Base-by-base conservation (phyloP, 768 basidiomycete genomes). In the Phanerochaete carnosa region DNA sequence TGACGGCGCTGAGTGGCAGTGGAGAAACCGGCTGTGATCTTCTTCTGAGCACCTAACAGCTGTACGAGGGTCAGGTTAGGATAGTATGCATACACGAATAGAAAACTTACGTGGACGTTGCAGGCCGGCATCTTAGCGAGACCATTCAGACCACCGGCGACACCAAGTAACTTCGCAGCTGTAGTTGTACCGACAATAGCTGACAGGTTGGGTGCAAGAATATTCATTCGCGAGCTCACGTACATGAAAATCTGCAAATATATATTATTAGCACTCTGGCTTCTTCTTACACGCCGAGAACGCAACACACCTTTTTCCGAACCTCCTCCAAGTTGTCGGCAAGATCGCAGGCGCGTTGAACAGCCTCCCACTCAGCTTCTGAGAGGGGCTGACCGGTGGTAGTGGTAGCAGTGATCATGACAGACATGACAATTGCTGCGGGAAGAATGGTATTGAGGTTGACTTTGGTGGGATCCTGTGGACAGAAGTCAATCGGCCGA, bases 171-270 rank as follows among this genome's bases (percentile, higher is more conserved):
- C 80, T 99, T 99, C 50, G 97, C 97, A 57, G 97, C 97, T 81
- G 95, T 96, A 68, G 92, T 94, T 60, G 97, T 97, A 75, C 97
- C 96, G 78, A 98, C 93, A 76, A 99, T 97, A 75, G 92, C 90
- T 69, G 95, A 96, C 72, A 99, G 86, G 75, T 99, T 99, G 70
- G 97, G 97, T 67, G 97, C 96, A 70, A 99, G 89, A 59, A 94
- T 85, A 78, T 94, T 93, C 94, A 99, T 98, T 79, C 97, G 86
- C 68, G 94, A 96, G 81, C 95, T 96, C 74, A 99, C 97, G 83
- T 98, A 99, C 81, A 92, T 89, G 77, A 98, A 96, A 68, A 98
- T 99, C 91, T 95, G 69, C 12, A 25, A 9, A 43, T 23, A n/a
- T 30, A 8, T 15, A 26, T 16, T 45, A 37, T 49, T 13, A 51